Base-by-base conservation (phyloP, 176 grass and related monocot species). In the Urochloa ruziziensis region DNA sequence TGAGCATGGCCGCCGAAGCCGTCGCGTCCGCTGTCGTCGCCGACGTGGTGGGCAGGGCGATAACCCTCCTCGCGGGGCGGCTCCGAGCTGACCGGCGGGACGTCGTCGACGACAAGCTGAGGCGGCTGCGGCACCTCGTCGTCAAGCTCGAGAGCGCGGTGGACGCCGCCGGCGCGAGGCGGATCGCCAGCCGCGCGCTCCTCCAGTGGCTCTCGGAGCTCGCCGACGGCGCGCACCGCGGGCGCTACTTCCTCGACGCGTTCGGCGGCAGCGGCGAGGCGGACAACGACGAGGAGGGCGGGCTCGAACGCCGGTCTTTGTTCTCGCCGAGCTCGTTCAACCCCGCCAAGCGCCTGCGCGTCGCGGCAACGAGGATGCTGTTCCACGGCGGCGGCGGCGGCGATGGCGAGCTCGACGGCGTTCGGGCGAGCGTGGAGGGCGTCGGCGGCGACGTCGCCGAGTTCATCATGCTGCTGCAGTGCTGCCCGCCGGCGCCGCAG, bases 161-260 rank as follows among this genome's bases (percentile, higher is more conserved):
- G 35, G 61, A 84, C 7, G 61, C 62, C 7, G 73, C 62, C 34
- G 73, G 39, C 11, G 73, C 60, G 4, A 43, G 73, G 62, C 47
- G 62, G 62, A 67, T 84, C 82, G 42, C 73, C 25, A 67, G 73
- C 62, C 82, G 49, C 35, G 36, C 62, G 19, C 73, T 77, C 2
- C 82, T 84, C 17, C 28, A 51, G 25, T 77, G 73, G 82, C 82
- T 84, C 47, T 53, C 82, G 25, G 73, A 84, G 48, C 36, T 84
- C 61, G 18, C 18, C 47, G 35, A 19, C 62, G 82, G 33, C 27
- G 72, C 42, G 16, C 17, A 12, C 82, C 47, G 8, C 21, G 83
- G 63, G 5, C 74, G 63, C 51, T 85, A 60, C 63, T 40, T 85
- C 63, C 73, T 85, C 21, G 63, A 85, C 19, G 51, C 63, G 39